Base-by-base conservation (phyloP, 805 yeast genomes). In the Schizosaccharomyces lindneri region DNA sequence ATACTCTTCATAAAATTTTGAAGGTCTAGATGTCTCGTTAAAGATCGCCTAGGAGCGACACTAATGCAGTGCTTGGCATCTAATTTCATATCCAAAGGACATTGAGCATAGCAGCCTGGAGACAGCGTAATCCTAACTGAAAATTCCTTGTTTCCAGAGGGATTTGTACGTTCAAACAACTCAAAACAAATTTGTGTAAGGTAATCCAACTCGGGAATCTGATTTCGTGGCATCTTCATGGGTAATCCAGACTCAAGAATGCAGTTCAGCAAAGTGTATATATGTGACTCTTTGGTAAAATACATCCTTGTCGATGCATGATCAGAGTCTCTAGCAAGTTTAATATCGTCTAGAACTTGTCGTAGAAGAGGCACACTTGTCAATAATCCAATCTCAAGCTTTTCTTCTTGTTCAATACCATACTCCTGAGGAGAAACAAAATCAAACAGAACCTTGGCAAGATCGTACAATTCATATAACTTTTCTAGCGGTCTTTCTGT, bases 71-170 rank as follows among this genome's bases (percentile, higher is more conserved):
- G 99, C 70, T 87, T 89, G 59, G 87, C 90, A 73, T 93, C 98
- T 59, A 93, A 76, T 71, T 90, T 96, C 59, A 94, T 95, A 73
- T 93, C 99, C 65, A 93, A 77, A 32, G 99, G 98, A 71, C 90
- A 95, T 68, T 88, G 95, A 0, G 97, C 89, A 73, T 93, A 97
- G 72, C 98, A 93, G 24, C 99, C 99, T 0, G 98, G 97, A 4
- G 96, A 85, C 66, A 93, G 77, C n/a, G 90, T 84, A 64, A 93
- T 77, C 68, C 97, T 79, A 62, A 93, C 84, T 4, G 96, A 84
- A 70, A 90, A 95, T 68, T 85, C 84, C 72, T 87, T 86, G 61
- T 81, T 82, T 27, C 48, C 60, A 1, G 27, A 43, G 4, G 55
- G 51, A 2, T 55, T 55, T 17, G 62, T 64, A n/a, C 55, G 24